These are phyloP conservation scores for Echeveria elegans DNA, from an alignment of 164 flowering plant genomes.

Conservation along the genomic window DNA sequence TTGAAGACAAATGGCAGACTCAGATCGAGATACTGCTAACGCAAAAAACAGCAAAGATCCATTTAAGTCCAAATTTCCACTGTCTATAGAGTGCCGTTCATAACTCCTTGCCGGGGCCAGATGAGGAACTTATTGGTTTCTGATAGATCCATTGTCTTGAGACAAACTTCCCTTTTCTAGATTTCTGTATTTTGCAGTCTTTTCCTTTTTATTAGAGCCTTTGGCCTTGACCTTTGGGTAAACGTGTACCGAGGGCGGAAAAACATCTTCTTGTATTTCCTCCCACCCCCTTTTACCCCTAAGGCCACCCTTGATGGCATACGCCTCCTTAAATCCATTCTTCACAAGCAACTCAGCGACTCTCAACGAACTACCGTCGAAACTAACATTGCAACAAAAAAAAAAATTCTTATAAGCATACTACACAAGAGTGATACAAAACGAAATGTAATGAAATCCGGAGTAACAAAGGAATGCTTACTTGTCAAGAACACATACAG, in stretches of 20 bases:
- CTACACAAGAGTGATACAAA: background rate
- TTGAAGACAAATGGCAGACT: no score
- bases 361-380: constrained; percentile 79
- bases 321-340: constrained; percentile 83
- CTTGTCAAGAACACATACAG: background rate
- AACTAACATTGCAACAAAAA: constrained; percentile 96
- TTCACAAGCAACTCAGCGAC: constrained; percentile 74
- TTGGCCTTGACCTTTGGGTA: background rate
- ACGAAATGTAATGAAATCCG: background rate
- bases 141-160: background rate
- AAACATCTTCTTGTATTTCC: constrained; percentile 9
- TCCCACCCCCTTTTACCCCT: constrained; percentile 89
- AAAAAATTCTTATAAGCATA: constrained; percentile 16
- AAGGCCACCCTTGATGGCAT: constrained; percentile 81
- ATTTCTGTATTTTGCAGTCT: background rate
- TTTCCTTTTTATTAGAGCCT: background rate
- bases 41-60: background rate
- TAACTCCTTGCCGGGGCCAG: background rate
- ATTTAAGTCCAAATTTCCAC: background rate
- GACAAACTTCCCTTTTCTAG: constrained; percentile 1
- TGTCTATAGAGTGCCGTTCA: background rate
- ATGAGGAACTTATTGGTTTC: background rate
- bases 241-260: constrained; percentile 4
- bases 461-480: background rate
- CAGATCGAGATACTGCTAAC: background rate